Conservation (phyloP, 2,329 filamentous ascomycete genomes). For the Gremmenia infestans region DNA sequence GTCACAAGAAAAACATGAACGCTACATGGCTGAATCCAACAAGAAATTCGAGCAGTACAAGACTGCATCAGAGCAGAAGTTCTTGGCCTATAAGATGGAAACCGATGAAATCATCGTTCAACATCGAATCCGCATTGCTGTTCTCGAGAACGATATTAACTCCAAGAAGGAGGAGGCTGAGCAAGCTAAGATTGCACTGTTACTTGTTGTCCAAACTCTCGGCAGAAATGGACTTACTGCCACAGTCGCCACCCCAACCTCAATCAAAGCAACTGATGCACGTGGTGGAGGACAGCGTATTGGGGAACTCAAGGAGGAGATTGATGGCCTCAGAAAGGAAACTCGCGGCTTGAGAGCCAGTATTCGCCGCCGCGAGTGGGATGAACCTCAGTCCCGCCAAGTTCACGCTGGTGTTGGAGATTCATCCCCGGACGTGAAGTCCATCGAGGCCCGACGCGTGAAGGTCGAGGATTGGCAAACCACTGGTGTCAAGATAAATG, state of each 20-base stretch:
- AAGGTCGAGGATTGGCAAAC: neutral
- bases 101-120: slow-evolving; percentile 6
- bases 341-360: slow-evolving; percentile 9
- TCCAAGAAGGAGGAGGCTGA: slow-evolving; percentile 13
- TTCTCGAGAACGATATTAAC: slow-evolving; percentile 23
- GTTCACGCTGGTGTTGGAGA: too few species aligned
- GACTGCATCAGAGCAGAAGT: neutral
- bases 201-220: neutral
- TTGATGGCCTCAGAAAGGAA: slow-evolving; percentile 17
- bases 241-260: neutral
- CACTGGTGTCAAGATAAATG: neutral
- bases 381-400: too few species aligned
- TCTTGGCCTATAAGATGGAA: neutral
- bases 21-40: neutral
- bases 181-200: slow-evolving; percentile 9
- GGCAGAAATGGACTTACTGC: neutral
- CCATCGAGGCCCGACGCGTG: neutral
- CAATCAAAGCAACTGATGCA: neutral
- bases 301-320: slow-evolving; percentile 13
- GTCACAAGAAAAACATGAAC: too few species aligned
- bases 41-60: neutral
- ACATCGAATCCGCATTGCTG: slow-evolving; percentile 17
- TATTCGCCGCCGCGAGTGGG: neutral
- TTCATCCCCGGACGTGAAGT: neutral
- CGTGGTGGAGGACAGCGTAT: neutral